Conservation (phyloP, 2,329 filamentous ascomycete genomes). For the Tolypocladium nubicola region DNA sequence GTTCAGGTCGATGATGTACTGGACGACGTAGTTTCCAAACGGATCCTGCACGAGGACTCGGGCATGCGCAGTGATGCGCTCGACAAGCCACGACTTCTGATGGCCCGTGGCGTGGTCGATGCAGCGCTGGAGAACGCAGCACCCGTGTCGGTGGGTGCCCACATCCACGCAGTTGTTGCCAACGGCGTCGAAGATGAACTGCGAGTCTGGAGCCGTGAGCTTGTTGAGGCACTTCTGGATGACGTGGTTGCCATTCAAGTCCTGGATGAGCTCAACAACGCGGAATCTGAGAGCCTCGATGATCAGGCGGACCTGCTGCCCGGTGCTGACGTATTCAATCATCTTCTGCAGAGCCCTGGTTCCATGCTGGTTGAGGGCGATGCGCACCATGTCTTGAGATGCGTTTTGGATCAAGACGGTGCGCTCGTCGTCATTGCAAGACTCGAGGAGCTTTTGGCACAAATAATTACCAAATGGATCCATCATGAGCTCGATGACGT, state of each 20-base stretch:
- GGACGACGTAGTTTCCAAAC: conserved; percentile 96
- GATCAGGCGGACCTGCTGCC: conserved; percentile 77
- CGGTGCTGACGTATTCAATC: conserved; percentile 91
- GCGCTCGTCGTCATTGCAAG: conserved; percentile 88
- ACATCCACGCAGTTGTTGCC: conserved; percentile 79
- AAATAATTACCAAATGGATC: conserved; percentile 99
- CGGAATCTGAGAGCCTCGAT: conserved; percentile 72
- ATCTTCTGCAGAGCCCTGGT: conserved; percentile 97
- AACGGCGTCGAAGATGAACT: conserved; percentile 96
- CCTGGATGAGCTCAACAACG: conserved; percentile 91
- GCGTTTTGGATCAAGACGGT: conserved; percentile 88
- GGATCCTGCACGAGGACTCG: conserved; percentile 87
- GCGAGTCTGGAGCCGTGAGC: conserved; percentile 69
- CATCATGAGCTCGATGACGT: conserved; percentile 96
- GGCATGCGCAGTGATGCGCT: conserved; percentile 80
- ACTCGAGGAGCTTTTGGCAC: conserved; percentile 96
- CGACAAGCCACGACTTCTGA: conserved; percentile 80
- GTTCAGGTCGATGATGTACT: conserved; percentile 94
- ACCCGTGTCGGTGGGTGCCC: conserved; percentile 93
- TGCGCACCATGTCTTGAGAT: conserved; percentile 75
- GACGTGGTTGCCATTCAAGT: conserved; percentile 96
- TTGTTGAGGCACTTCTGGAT: conserved; percentile 99
- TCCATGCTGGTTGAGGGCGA: conserved; percentile 94
- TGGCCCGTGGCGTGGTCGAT: conserved; percentile 90
- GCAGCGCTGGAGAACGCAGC: conserved; percentile 94